phyloP scores from a whole-genome alignment of 495 filamentous ascomycete species.

The Lepraria neglecta region DNA sequence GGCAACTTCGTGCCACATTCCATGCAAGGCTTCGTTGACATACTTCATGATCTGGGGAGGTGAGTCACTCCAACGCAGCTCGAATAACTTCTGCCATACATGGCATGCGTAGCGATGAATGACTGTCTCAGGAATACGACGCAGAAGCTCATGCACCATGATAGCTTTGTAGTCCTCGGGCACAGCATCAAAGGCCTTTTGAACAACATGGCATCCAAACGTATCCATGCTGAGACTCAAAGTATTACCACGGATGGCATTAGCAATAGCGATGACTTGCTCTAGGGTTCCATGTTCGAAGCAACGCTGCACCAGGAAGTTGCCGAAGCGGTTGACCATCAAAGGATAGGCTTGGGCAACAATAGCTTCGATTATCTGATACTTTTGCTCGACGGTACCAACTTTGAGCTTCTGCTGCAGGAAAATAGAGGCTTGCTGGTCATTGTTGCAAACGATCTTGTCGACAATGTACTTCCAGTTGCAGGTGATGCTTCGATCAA shows the following conservation, averaged over 20 bases:
- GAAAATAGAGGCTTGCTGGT: constrained; percentile 98
- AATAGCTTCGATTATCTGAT: constrained; percentile 93
- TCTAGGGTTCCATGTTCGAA: constrained; percentile 96
- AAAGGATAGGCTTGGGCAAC: constrained; percentile 90
- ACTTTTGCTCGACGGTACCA: constrained; percentile 90
- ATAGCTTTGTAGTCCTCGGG: constrained; percentile 95
- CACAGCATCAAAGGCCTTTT: constrained; percentile 96
- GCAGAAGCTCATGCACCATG: constrained; percentile 95
- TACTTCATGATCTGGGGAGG: constrained; percentile 98
- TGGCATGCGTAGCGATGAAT: constrained; percentile 98
- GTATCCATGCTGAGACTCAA: constrained; percentile 94
- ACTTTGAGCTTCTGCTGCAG: constrained; percentile 98
- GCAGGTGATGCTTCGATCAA: constrained; percentile 93
- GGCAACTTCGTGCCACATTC: constrained; percentile 99
- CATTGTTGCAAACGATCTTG: constrained; percentile 98
- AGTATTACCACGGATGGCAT: constrained; percentile 91
- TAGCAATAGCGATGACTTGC: constrained; percentile 90
- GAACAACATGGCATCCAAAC: constrained; percentile 96
- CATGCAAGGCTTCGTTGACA: constrained; percentile 88
- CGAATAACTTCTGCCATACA: constrained; percentile 99
- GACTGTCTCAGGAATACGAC: constrained; percentile 94
- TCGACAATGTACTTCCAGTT: constrained; percentile 99
- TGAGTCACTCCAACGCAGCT: constrained; percentile 88
- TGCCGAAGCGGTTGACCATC: constrained; percentile 95
- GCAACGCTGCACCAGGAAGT: constrained; percentile 96